phyloP scores from a whole-genome alignment of 179 eudicot genomes.

The Vitellaria paradoxa region DNA sequence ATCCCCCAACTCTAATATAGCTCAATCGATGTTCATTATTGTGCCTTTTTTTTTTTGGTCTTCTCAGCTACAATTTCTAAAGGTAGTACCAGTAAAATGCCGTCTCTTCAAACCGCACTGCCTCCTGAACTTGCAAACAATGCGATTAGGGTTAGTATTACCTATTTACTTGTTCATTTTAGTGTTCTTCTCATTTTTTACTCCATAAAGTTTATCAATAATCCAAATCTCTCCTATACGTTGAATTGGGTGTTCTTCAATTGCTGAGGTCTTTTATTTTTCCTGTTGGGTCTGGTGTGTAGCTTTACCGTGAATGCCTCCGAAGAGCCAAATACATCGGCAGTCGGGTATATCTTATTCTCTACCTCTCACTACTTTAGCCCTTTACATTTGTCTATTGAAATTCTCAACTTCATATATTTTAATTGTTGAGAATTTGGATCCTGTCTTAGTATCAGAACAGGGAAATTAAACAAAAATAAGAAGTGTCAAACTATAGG shows the following conservation, averaged over 20 bases:
- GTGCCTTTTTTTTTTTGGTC: neutral
- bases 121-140: conserved; percentile 93
- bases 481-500: too few relatives aligned
- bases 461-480: too few relatives aligned
- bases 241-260: neutral
- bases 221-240: neutral
- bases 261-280: neutral
- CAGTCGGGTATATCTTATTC: conserved; percentile 37
- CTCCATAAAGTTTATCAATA: neutral
- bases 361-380: neutral
- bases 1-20: neutral
- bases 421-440: too few relatives aligned
- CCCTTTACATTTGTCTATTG: neutral
- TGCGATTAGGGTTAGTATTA: conserved; percentile 56
- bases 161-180: neutral
- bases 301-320: conserved; percentile 89
- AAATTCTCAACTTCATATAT: too few relatives aligned
- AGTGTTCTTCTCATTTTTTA: neutral
- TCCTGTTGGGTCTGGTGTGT: conserved; percentile 11
- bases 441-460: too few relatives aligned
- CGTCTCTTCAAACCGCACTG: conserved; percentile 71
- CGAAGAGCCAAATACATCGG: conserved; percentile 82
- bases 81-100: conserved; percentile 33
- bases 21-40: neutral
- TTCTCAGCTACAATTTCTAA: neutral